Base-by-base conservation (phyloP, 2,329 filamentous ascomycete species). In the Penicillium italicum region DNA sequence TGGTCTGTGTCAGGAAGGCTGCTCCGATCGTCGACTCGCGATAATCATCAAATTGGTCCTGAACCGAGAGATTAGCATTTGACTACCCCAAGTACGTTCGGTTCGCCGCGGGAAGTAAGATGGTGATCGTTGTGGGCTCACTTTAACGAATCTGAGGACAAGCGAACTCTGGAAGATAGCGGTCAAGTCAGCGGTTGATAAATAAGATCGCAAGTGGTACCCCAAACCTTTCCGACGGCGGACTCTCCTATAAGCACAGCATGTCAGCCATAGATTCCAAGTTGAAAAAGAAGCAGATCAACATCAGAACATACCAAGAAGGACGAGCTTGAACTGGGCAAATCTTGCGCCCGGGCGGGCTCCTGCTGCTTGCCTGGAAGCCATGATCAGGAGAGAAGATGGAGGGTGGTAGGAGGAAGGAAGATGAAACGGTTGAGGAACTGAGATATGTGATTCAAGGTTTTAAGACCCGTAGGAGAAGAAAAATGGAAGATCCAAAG, bases 11-110 rank as follows among this genome's bases (percentile, higher is more conserved):
- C 66, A 99, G 85, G 83, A 99, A 99, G 66, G 95, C 95, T 68
- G 95, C 94, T 76, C 94, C 93, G 78, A 97, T 97, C 60, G 93
- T 97, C 54, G 92, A 96, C 85, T 97, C 93, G 77, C 92, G 87
- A 81, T 97, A 97, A 76, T 89, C 87, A 81, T 99, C 94, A 78
- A 99, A 99, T 90, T 97, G 94, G 77, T 99, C 93, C 91, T 96
- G 70, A 38, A 44, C 9, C 12, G 24, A 14, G 45, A n/a, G 22
- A 53, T 63, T 45, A 66, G 60, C 34, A 40, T 45, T 26, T 28
- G 20, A 14, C 16, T 33, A 42, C 34, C 36, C 31, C 24, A 34
- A 30, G 8, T 20, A 10, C 10, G 22, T 16, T 38, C 34, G 48
- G 24, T 20, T 50, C 24, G 4, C 18, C 30, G 45, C 43, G 30